Conservation (phyloP, 164 flowering plant genomes). For the Kingdonia uniflora region DNA sequence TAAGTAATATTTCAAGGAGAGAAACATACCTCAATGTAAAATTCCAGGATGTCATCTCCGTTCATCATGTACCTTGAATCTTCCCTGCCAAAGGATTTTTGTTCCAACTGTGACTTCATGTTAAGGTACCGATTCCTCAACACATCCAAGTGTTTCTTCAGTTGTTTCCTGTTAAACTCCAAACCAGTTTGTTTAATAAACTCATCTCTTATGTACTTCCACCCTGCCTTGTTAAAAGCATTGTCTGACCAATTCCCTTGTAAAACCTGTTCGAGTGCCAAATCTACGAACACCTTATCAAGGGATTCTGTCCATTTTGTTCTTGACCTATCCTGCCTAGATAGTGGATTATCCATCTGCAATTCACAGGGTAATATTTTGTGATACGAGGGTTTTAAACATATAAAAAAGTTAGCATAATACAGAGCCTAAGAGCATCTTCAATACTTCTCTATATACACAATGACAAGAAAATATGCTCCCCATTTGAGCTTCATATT, state of each 20-base stretch:
- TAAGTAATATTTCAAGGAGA: not conserved
- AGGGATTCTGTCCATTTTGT: constrained; percentile 16
- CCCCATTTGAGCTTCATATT: too few species aligned
- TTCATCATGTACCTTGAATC: constrained; percentile 6
- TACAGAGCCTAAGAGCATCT: not conserved
- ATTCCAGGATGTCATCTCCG: constrained; percentile 6
- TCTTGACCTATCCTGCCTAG: constrained; percentile 13
- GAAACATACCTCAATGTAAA: constrained; percentile 11
- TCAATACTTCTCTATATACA: too few species aligned
- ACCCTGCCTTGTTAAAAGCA: constrained; percentile 10
- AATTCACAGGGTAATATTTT: not conserved
- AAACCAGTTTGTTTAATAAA: constrained; percentile 15
- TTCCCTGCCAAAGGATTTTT: constrained; percentile 9
- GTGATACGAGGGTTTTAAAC: not conserved
- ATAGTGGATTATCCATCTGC: constrained; percentile 11
- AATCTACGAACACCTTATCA: constrained; percentile 11
- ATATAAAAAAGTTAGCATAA: not conserved
- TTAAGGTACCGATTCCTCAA: constrained; percentile 11
- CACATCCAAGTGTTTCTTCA: constrained; percentile 17
- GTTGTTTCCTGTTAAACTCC: constrained; percentile 11
- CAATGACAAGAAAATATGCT: too few species aligned
- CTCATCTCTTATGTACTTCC: constrained; percentile 15
- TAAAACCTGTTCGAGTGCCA: constrained; percentile 12
- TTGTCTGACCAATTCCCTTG: constrained; percentile 10
- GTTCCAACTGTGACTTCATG: constrained; percentile 10